Conservation (phyloP, 2,329 filamentous ascomycete genomes). For the Tolypocladium sp. region DNA sequence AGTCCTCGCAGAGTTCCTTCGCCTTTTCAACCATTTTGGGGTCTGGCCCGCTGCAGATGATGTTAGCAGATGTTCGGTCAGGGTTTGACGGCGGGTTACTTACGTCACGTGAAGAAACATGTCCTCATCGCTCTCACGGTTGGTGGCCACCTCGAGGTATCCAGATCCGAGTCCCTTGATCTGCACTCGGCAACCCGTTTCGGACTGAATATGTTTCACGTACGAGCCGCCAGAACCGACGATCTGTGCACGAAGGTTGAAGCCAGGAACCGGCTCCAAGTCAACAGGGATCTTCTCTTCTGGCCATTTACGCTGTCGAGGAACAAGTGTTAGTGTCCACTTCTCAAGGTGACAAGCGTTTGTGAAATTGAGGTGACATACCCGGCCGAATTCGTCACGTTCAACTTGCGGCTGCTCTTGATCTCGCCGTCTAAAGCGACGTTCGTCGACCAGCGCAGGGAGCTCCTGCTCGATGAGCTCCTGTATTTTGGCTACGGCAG, state of each 20-base stretch:
- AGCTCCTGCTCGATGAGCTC: constrained; percentile 95
- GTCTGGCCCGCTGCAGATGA: constrained; percentile 63
- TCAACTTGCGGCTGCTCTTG: constrained; percentile 64
- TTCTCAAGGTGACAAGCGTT: background rate
- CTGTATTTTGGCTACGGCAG: constrained; percentile 79
- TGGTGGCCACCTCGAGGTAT: constrained; percentile 84
- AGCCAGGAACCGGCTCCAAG: constrained; percentile 84
- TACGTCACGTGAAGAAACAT: constrained; percentile 97
- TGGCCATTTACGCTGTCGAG: constrained; percentile 87
- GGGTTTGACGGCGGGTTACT: constrained; percentile 24
- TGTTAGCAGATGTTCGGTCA: constrained; percentile 1
- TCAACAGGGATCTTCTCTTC: constrained; percentile 90
- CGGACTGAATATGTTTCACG: constrained; percentile 95
- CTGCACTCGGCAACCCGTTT: constrained; percentile 91
- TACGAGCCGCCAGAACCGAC: constrained; percentile 91
- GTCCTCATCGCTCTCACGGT: constrained; percentile 82
- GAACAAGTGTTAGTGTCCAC: background rate
- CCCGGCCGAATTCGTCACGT: constrained; percentile 81
- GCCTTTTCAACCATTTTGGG: constrained; percentile 76
- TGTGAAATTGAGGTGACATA: constrained; percentile 35
- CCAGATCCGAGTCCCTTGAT: constrained; percentile 96
- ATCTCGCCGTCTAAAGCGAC: constrained; percentile 79
- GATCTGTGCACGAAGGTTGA: constrained; percentile 92
- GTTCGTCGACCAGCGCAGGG: constrained; percentile 88
- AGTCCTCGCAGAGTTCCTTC: constrained; percentile 80